Percentiles rank a stretch among this genome's conserved stretches.
Conservation (phyloP, 257 asterid species). For the Nicotiana tomentosiformis region DNA sequence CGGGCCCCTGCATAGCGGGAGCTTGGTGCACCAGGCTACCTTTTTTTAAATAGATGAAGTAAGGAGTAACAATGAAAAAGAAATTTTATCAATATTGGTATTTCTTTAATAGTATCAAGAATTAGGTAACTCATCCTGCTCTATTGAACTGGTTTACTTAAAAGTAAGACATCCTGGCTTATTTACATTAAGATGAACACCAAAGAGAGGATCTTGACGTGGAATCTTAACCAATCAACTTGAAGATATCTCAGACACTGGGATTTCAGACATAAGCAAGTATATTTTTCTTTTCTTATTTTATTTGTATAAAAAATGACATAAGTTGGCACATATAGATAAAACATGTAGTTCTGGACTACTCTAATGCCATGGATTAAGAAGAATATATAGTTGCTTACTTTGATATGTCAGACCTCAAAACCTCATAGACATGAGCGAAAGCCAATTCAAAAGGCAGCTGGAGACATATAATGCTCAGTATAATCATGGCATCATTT, state of each 20-base stretch:
- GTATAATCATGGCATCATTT: constrained; percentile 67
- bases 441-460: constrained; percentile 91
- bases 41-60: not conserved
- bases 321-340: not conserved
- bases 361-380: too few relatives aligned
- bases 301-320: not conserved
- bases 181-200: not conserved
- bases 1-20: too few relatives aligned
- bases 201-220: not conserved
- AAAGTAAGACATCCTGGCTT: not conserved
- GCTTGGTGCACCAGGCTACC: too few relatives aligned
- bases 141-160: not conserved
- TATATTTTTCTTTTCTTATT: not conserved
- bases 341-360: not conserved
- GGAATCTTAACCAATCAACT: not conserved
- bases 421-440: constrained; percentile 76
- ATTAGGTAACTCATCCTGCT: not conserved
- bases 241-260: not conserved
- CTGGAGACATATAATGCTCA: constrained; percentile 87
- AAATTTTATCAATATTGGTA: not conserved
- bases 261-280: not conserved
- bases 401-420: constrained; percentile 62
- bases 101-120: not conserved
- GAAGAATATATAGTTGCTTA: constrained; percentile 29
- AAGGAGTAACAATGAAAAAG: not conserved